phyloP scores from a whole-genome alignment of 306 rosid species.

The Astragalus membranaceus region DNA sequence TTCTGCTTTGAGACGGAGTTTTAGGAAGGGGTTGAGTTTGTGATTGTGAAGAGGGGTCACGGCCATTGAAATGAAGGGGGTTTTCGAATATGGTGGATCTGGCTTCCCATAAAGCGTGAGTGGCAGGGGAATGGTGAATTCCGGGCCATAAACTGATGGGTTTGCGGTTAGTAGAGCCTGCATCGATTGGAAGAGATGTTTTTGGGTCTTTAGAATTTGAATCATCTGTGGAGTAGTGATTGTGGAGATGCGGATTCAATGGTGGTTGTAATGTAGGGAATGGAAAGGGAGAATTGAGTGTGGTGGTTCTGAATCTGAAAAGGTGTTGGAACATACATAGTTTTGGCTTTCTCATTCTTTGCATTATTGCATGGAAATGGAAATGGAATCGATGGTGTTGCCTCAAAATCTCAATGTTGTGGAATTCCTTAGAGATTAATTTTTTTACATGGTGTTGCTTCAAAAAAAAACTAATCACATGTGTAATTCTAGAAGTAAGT shows the following conservation, averaged over 20 bases:
- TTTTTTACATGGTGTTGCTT: no score
- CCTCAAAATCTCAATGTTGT: neutral
- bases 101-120: constrained; percentile 86
- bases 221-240: constrained; percentile 6
- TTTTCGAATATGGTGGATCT: constrained; percentile 50
- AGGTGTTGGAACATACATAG: neutral
- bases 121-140: constrained; percentile 68
- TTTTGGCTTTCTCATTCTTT: neutral
- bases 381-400: neutral
- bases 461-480: no score
- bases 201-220: constrained; percentile 14
- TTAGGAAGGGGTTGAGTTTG: constrained; percentile 21
- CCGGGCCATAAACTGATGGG: constrained; percentile 71
- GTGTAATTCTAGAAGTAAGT: no score
- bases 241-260: neutral
- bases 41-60: constrained; percentile 4
- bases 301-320: constrained; percentile 23
- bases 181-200: constrained; percentile 40
- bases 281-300: neutral
- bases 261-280: neutral
- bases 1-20: constrained; percentile 55
- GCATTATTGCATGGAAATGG: constrained; percentile 23
- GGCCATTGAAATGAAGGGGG: neutral
- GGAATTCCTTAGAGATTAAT: neutral
- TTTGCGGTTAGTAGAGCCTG: constrained; percentile 60